Base-by-base conservation (phyloP, 2,329 filamentous ascomycete genomes). In the Dichotomopilus funicola region DNA sequence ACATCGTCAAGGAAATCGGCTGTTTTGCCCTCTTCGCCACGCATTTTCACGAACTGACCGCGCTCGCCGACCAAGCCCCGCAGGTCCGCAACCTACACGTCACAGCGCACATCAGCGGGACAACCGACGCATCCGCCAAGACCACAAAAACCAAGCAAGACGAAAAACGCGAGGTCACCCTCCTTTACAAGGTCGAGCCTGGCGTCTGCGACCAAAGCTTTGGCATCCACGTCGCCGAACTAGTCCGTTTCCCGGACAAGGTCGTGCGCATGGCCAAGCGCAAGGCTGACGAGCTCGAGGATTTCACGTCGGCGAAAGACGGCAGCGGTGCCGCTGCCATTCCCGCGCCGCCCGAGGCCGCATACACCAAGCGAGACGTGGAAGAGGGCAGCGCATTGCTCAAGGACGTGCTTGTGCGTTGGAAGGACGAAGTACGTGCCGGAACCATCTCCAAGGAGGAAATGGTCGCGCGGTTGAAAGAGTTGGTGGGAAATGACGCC, bases 181-280 rank as follows among this genome's bases (percentile, higher is more conserved):
- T 99, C 6, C 81, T 99, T 5, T 99, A 99, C 78, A 95, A 96
- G 74, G 94, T 99, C 38, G 89, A 95, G 67, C 89, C 89, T 0
- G 94, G 94, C 49, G 87, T 99, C 64, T 96, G 91, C 68, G 94
- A 99, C 71, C 94, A 99, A 74, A 94, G 88, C 56, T 99, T 99
- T 70, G 94, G 94, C 64, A 99, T 99, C 64, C 94, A 99, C 72
- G 95, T 99, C 11, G 94, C 94, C 0, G 94, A 99, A 74, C 81
- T 99, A 5, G 94, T 99, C 19, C 85, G 91, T 45, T 99, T 99
- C 74, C 94, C 94, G 0, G 86, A 90, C 64, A 99, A 99, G 74
- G 95, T 99, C 12, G 88, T 99, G 58, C 90, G 91, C 61, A 99
- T 99, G 95, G 94, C 94, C n/a, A 95, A 95, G 74, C 83, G 94